Conservation (phyloP, 2,329 filamentous ascomycete genomes). For the Paecilomyces sp. region DNA sequence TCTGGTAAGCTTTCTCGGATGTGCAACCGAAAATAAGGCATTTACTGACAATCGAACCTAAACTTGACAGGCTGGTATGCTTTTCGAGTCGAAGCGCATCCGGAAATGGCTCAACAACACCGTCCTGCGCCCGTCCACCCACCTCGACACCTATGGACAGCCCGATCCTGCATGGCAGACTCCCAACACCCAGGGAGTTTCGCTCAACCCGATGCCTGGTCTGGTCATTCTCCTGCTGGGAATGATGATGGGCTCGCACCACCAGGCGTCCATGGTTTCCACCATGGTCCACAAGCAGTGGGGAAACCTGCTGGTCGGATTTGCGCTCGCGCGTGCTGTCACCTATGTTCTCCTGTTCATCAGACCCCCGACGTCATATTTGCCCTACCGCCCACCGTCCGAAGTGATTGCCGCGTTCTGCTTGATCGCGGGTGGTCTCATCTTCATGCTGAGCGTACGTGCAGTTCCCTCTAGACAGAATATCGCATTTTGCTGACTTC, state of each 20-base stretch:
- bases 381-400: conserved; percentile 79
- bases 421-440: conserved; percentile 74
- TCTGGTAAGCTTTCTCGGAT: conserved; percentile 46
- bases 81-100: conserved; percentile 68
- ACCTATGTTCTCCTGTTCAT: conserved; percentile 78
- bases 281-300: conserved; percentile 93
- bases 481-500: conserved; percentile 12
- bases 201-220: conserved; percentile 81
- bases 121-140: conserved; percentile 34
- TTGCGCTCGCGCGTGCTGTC: conserved; percentile 66
- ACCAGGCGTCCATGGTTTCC: conserved; percentile 74
- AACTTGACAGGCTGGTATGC: conserved; percentile 62
- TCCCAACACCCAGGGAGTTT: conserved; percentile 64
- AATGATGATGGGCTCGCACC: conserved; percentile 92
- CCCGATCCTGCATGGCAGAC: conserved; percentile 47
- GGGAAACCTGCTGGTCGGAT: conserved; percentile 77
- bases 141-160: conserved; percentile 24
- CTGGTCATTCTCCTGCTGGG: conserved; percentile 81
- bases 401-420: conserved; percentile 86
- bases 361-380: conserved; percentile 68
- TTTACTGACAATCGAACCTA: conserved; percentile 7
- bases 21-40: conserved; percentile 2
- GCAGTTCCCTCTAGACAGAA: not conserved
- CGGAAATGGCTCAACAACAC: conserved; percentile 50
- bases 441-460: conserved; percentile 87